Base-by-base conservation (phyloP, 176 grass and related monocot species). In the Zoysia pacifica region DNA sequence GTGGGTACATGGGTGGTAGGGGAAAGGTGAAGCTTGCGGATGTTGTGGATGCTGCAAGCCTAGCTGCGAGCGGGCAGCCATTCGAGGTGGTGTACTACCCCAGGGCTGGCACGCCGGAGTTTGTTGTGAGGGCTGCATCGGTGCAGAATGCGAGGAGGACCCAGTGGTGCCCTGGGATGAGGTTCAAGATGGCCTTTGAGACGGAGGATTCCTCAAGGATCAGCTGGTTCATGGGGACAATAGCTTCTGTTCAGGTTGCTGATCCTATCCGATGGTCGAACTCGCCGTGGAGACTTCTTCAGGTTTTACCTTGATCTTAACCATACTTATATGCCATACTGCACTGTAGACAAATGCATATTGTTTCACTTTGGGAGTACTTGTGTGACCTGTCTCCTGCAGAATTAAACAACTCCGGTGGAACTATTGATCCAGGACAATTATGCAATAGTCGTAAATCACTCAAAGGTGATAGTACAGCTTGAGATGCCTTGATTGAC, bases 121-220 rank as follows among this genome's bases (percentile, higher is more conserved):
- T 92, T 48, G 83, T 85, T 38, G 90, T 92, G 2, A 92, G 86
- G 80, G 90, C 83, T 5, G 60, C 70, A 0, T 74, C 80, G 0
- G 76, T 92, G 70, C 71, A 85, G 68, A 77, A 72, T 19, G 90
- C 86, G 2, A 89, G 83, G 86, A 83, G 90, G 86, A 83, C 86
- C 70, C 90, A 86, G 51, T 92, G 90, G 90, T 92, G 90, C 80
- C 86, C 86, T 1, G 86, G 90, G 49, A 89, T 92, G 90, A 79
- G 90, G 61, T 92, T 89, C 84, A 92, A 89, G 86, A 92, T 92
- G 90, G 86, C 90, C 0, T 92, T 92, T 48, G 90, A 92, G 76
- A 92, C 90, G 1, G 90, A 92, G 83, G 90, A 92, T 64, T 92
- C 90, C 3, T 92, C 90, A 35, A 92, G 90, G 72, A 92, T 92